phyloP scores from a whole-genome alignment of 345 rosid genomes.

The Triadica sebifera region DNA sequence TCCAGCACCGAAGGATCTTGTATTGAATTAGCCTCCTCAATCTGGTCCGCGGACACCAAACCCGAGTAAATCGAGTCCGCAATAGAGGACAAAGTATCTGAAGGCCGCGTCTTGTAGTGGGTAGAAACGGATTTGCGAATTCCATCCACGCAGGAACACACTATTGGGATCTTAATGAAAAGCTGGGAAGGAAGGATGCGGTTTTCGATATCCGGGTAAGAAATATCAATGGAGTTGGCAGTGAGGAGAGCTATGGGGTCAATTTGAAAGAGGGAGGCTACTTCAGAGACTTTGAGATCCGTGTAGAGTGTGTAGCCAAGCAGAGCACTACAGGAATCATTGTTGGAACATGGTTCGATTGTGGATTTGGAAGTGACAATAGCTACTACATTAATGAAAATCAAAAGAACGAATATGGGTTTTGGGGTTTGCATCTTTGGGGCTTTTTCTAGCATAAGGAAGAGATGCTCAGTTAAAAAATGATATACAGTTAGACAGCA shows the following conservation, averaged over 20 bases:
- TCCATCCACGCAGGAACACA: constrained; percentile 88
- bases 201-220: constrained; percentile 92
- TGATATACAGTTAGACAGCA: background rate
- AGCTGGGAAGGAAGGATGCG: constrained; percentile 81
- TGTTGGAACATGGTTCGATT: constrained; percentile 87
- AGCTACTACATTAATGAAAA: constrained; percentile 39
- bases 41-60: constrained; percentile 83
- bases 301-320: constrained; percentile 93
- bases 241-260: constrained; percentile 78
- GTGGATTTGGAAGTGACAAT: constrained; percentile 65
- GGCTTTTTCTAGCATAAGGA: background rate
- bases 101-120: constrained; percentile 78
- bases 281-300: constrained; percentile 85
- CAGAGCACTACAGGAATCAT: constrained; percentile 70
- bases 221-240: constrained; percentile 80
- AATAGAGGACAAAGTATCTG: constrained; percentile 62
- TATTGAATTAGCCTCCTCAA: constrained; percentile 73
- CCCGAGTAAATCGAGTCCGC: constrained; percentile 70
- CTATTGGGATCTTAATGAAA: constrained; percentile 74
- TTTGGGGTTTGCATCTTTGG: constrained; percentile 39
- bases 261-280: constrained; percentile 86
- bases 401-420: constrained; percentile 21
- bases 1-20: constrained; percentile 65
- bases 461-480: background rate
- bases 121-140: constrained; percentile 77